phyloP scores from a whole-genome alignment of 208 protist species.

The Leishmania aethiopica region DNA sequence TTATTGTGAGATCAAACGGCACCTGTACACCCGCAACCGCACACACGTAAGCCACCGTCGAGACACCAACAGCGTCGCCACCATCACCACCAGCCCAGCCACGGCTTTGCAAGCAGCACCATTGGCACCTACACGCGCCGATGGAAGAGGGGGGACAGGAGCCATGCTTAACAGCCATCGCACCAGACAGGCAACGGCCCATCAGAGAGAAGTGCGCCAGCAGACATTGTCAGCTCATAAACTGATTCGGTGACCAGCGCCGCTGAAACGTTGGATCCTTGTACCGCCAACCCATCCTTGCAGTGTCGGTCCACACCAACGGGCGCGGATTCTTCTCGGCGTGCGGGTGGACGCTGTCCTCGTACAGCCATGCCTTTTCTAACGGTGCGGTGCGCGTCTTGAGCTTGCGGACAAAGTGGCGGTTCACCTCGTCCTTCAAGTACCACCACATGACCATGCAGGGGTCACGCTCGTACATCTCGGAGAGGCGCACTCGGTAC shows the following conservation, averaged over 20 bases:
- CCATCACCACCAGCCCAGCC: background rate
- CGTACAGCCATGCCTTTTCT: conserved; percentile 94
- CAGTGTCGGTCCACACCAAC: conserved; percentile 77
- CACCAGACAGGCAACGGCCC: background rate
- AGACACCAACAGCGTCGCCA: background rate
- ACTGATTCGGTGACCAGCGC: conserved; percentile 87
- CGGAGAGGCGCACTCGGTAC: conserved; percentile 88
- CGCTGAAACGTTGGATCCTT: conserved; percentile 83
- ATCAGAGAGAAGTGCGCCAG: background rate
- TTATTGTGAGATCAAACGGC: background rate
- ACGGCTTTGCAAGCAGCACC: background rate
- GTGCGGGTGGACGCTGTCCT: conserved; percentile 88
- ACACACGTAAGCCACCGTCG: background rate
- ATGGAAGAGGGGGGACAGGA: background rate
- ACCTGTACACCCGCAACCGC: background rate
- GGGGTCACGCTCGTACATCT: conserved; percentile 93
- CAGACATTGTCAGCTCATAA: conserved; percentile 60
- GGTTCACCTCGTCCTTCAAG: conserved; percentile 90
- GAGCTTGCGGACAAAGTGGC: conserved; percentile 90
- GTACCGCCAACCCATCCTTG: conserved; percentile 66
- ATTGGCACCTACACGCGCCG: background rate
- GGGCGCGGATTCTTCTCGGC: conserved; percentile 84
- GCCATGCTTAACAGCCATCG: background rate
- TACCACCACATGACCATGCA: conserved; percentile 95
- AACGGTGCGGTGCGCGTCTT: conserved; percentile 88